phyloP scores from a whole-genome alignment of 768 basidiomycete genomes.

The Termitomyces bulborhizus region DNA sequence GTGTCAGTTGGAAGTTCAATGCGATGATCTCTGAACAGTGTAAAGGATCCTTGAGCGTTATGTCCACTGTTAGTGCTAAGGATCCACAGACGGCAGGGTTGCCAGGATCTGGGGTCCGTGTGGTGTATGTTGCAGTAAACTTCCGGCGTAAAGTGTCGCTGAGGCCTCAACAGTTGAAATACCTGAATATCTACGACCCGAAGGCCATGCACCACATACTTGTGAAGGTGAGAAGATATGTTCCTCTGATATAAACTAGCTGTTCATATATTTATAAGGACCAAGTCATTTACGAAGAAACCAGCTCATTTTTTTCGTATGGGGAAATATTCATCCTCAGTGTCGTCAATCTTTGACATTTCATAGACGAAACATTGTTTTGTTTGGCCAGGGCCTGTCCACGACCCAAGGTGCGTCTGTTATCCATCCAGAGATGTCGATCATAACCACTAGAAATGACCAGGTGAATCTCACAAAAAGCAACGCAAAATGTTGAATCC shows the following conservation, averaged over 20 bases:
- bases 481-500: conserved; percentile 10
- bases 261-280: background rate
- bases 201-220: conserved; percentile 27
- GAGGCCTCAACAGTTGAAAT: conserved; percentile 12
- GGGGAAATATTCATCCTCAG: background rate
- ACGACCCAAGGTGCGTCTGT: conserved; percentile 1
- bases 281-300: conserved; percentile 3
- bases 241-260: conserved; percentile 6
- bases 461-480: conserved; percentile 10
- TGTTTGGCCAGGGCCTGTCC: background rate
- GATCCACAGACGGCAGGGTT: background rate
- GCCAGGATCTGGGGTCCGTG: conserved; percentile 1
- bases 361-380: background rate
- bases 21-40: conserved; percentile 9
- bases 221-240: conserved; percentile 20
- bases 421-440: background rate
- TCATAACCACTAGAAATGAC: background rate
- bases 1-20: conserved; percentile 13
- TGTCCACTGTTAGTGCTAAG: background rate
- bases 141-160: background rate
- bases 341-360: background rate
- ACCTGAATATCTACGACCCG: conserved; percentile 30
- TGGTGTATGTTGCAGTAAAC: background rate
- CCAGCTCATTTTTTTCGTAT: background rate
- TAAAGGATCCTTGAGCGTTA: background rate